phyloP scores from a whole-genome alignment of 345 rosid species.

The Melaleuca alternifolia region DNA sequence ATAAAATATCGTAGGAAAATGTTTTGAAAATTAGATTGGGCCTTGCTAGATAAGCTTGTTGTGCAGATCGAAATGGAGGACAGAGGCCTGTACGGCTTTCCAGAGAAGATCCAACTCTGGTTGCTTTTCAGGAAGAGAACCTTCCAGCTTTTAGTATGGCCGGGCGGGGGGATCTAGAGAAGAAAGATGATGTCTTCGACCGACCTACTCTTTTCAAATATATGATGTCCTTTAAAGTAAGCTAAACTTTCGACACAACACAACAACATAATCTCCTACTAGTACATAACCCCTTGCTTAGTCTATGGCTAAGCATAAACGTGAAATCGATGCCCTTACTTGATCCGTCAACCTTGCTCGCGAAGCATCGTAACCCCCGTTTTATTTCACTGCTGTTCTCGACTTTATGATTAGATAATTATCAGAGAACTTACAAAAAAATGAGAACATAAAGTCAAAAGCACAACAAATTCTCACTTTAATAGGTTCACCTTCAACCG shows the following conservation, averaged over 20 bases:
- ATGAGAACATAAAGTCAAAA: neutral
- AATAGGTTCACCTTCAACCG: neutral
- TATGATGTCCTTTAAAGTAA: neutral
- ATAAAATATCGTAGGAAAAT: neutral
- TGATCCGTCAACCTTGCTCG: neutral
- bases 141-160: neutral
- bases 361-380: neutral
- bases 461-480: neutral
- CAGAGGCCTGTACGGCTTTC: neutral
- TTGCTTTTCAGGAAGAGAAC: neutral
- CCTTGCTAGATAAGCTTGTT: no score
- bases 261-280: neutral
- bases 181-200: neutral
- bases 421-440: neutral
- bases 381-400: neutral
- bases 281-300: neutral
- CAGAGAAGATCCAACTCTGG: neutral
- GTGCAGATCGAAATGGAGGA: no score
- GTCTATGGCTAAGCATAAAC: neutral
- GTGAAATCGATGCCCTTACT: neutral
- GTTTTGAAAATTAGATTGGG: no score
- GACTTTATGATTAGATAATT: neutral
- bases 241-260: neutral
- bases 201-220: neutral
- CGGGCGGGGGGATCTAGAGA: neutral